Conservation (phyloP, 2,329 filamentous ascomycete species). For the Neodidymelliopsis sp. region DNA sequence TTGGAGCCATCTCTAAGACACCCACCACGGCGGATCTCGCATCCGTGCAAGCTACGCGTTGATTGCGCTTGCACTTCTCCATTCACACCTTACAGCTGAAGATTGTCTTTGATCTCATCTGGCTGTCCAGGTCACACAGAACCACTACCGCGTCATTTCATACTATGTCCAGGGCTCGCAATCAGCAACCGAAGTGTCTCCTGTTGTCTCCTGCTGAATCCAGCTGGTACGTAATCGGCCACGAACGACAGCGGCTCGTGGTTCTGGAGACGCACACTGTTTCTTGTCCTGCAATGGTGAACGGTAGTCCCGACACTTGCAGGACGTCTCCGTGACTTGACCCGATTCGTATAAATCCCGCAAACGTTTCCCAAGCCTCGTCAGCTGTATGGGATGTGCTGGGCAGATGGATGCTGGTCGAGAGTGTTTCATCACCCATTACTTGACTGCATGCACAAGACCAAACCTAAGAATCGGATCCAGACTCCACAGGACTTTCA, state of each 20-base stretch:
- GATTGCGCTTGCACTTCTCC: conserved; percentile 7
- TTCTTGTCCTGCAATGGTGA: conserved; percentile 11
- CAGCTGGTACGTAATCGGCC: background rate
- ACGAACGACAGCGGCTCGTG: conserved; percentile 2
- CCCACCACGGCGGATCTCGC: conserved; percentile 1
- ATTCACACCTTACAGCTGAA: background rate
- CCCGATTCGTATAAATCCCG: conserved; percentile 30
- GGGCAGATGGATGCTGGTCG: conserved; percentile 4
- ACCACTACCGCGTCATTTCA: background rate
- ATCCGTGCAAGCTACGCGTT: conserved; percentile 5
- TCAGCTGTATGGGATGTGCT: conserved; percentile 9
- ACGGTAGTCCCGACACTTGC: conserved; percentile 12
- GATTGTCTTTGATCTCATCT: too few species aligned
- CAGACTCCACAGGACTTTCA: background rate
- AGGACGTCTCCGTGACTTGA: conserved; percentile 15
- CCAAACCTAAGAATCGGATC: background rate
- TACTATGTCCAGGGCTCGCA: too few species aligned
- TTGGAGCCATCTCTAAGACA: conserved; percentile 8
- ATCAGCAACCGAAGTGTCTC: too few species aligned
- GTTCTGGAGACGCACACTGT: conserved; percentile 14
- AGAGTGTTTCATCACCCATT: background rate
- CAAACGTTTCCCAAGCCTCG: conserved; percentile 10
- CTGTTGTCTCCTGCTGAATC: background rate
- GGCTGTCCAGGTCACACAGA: background rate
- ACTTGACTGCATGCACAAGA: background rate